These are phyloP conservation scores for Pythium rhizo-oryzae DNA, from an alignment of 352 stramenopile genomes.

Conservation along the genomic window DNA sequence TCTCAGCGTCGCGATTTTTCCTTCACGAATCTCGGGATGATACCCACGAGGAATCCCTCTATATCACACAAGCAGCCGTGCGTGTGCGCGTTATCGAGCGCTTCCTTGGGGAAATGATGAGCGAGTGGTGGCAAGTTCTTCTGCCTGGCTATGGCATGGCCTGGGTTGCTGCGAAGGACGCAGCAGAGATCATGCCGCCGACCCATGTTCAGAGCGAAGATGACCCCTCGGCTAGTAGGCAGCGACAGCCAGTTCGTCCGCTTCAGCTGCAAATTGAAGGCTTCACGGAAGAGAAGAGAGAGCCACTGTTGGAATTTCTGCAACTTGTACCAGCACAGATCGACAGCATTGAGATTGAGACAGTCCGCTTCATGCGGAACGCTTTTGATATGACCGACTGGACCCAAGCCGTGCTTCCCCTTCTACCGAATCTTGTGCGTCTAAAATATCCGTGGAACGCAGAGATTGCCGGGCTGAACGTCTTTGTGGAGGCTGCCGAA, in stretches of 20 bases:
- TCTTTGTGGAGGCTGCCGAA: background rate
- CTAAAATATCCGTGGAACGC: background rate
- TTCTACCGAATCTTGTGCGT: background rate
- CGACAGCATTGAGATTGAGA: background rate
- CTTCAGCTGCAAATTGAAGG: background rate
- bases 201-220: too few species aligned
- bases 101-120: background rate
- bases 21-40: background rate
- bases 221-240: too few species aligned
- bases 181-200: background rate
- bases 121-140: background rate
- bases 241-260: background rate
- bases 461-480: background rate
- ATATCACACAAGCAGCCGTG: background rate
- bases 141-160: background rate
- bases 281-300: background rate
- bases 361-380: background rate
- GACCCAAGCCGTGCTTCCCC: background rate
- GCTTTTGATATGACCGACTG: constrained; percentile 11
- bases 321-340: background rate
- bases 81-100: background rate
- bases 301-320: background rate
- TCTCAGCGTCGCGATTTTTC: background rate
- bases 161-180: background rate
- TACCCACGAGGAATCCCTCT: background rate